Evolutionary conservation across 2,329 filamentous ascomycete species (phyloP).

Genomic region (Colletotrichum tabaci): DNA sequence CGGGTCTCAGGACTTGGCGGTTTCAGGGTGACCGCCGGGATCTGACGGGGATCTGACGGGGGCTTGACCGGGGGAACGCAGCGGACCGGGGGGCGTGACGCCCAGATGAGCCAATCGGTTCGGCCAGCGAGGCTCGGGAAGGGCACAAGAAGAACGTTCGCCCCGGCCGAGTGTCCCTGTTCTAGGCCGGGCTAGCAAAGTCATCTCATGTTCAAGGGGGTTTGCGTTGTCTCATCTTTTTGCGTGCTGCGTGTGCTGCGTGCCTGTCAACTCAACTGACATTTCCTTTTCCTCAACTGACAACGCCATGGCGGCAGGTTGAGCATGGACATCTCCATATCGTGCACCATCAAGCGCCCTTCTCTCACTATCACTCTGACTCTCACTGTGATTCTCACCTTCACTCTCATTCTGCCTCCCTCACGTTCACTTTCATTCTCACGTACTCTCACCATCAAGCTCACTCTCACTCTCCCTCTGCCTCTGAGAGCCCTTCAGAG

Average conservation of each 20-base stretch:
- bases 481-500: too few species aligned
- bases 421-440: too few species aligned
- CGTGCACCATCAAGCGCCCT: not conserved
- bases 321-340: not conserved
- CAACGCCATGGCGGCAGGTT: conserved; percentile 13
- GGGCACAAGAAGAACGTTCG: not conserved
- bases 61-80: not conserved
- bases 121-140: conserved; percentile 33
- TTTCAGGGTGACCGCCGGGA: conserved; percentile 41
- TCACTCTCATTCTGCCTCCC: too few species aligned
- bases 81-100: not conserved
- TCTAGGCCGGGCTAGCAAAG: not conserved
- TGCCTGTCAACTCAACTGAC: conserved; percentile 25
- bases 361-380: not conserved
- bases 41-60: conserved; percentile 26
- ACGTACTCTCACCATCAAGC: too few species aligned
- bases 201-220: conserved; percentile 26
- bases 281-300: conserved; percentile 22
- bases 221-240: conserved; percentile 26
- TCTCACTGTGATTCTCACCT: too few species aligned
- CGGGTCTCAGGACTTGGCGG: conserved; percentile 38
- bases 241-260: not conserved
- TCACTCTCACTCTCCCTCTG: too few species aligned
- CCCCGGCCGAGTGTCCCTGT: conserved; percentile 5
- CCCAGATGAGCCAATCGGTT: conserved; percentile 33